Base-by-base conservation (phyloP, 2,329 filamentous ascomycete genomes). In the Trichoderma arundinaceum region DNA sequence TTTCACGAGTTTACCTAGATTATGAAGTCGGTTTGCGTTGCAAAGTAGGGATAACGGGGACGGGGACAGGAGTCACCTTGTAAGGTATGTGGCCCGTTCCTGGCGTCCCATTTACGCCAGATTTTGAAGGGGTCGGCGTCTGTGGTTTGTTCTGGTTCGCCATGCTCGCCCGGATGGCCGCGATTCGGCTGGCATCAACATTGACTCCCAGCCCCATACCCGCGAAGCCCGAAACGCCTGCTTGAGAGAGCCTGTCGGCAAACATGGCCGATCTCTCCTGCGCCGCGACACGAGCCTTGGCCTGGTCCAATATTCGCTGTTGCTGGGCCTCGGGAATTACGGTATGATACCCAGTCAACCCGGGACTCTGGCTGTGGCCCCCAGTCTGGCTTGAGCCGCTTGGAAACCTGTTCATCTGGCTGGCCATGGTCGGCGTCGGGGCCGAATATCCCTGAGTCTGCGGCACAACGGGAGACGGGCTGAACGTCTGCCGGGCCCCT, bases 301-400 rank as follows among this genome's bases (percentile, higher is more conserved):
- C 81, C 72, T 84, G 82, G 60, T 85, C 82, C 72, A 83, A 75
- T 53, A 83, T 79, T 62, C 82, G 80, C 70, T 82, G 80, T 70
- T 84, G 82, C 66, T 83, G 81, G 15, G 79, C 78, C 69, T 83
- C 81, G 43, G 80, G 78, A 71, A 83, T 82, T 53, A 83, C 80
- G 5, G 80, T 83, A 53, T 82, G 80, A 65, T 83, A 84, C 38
- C 82, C 82, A 2, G 80, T 78, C 4, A 80, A 73, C 15, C 78
- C 79, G 28, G 77, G 73, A 65, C 75, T 76, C 68, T 79, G 76
- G 64, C 68, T 73, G 35, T 74, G 72, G 9, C 69, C 70, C 41
- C 74, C 73, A 41, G 74, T 70, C 57, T 73, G 69, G 68, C 71
- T 68, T 43, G 71, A 69, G 62, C 70, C 73, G 67, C 77, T 78